These are phyloP conservation scores for Articulospora tetracladia DNA, from an alignment of 495 filamentous ascomycete genomes.

Conservation along the genomic window DNA sequence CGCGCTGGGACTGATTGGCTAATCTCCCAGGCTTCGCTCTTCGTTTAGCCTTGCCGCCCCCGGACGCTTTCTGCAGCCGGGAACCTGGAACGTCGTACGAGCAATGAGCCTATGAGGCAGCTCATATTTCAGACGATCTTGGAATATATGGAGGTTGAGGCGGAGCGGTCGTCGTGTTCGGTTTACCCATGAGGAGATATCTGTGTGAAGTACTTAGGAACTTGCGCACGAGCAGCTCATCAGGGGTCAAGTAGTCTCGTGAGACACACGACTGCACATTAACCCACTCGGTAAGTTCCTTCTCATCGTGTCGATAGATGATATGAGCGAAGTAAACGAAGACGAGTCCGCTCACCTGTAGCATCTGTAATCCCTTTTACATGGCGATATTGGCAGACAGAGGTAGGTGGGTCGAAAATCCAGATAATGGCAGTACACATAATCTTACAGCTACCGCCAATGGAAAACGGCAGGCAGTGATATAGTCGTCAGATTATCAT, in stretches of 20 bases:
- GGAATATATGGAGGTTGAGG: background rate
- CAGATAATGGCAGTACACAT: too few relatives aligned
- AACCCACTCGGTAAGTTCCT: too few relatives aligned
- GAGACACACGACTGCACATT: background rate
- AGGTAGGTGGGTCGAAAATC: too few relatives aligned
- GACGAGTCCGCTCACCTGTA: too few relatives aligned
- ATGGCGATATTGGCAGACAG: too few relatives aligned
- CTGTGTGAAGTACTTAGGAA: background rate
- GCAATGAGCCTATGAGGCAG: background rate
- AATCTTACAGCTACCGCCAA: too few relatives aligned
- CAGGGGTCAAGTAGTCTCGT: background rate
- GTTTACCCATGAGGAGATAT: background rate
- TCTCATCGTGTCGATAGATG: too few relatives aligned
- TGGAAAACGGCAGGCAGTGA: too few relatives aligned
- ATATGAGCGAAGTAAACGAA: too few relatives aligned
- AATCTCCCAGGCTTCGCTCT: background rate
- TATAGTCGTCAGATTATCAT: too few relatives aligned
- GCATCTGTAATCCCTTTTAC: too few relatives aligned
- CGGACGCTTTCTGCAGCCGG: background rate
- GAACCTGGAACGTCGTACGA: constrained; percentile 8
- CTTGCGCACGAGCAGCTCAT: background rate
- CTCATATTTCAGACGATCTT: background rate
- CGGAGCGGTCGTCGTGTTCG: constrained; percentile 5
- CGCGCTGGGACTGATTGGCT: constrained; percentile 7
- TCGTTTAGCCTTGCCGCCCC: background rate